These are phyloP conservation scores for Aschersonia sp. DNA, from an alignment of 2,329 filamentous ascomycete species.

Conservation along the genomic window DNA sequence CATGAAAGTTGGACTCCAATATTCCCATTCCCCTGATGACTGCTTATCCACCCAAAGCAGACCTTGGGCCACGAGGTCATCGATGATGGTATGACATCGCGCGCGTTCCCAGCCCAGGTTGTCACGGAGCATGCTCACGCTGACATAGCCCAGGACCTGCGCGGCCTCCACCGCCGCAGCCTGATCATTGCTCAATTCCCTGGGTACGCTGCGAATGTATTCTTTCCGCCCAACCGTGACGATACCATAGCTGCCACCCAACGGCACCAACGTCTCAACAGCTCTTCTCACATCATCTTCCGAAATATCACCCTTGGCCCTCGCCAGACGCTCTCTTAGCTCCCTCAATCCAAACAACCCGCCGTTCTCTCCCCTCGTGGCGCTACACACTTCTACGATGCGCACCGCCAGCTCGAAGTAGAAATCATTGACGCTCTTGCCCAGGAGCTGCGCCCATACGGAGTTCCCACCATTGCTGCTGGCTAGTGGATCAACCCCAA, in stretches of 20 bases:
- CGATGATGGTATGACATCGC: conserved; percentile 75
- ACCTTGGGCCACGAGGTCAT: conserved; percentile 77
- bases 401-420: conserved; percentile 96
- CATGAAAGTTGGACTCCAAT: conserved; percentile 80
- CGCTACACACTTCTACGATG: conserved; percentile 82
- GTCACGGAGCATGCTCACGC: conserved; percentile 71
- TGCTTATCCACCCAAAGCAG: conserved; percentile 92
- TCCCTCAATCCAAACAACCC: conserved; percentile 78
- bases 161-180: conserved; percentile 82
- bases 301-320: conserved; percentile 59
- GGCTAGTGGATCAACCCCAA: conserved; percentile 87
- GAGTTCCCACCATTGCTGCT: conserved; percentile 33
- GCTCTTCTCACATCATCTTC: conserved; percentile 90
- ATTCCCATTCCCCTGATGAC: conserved; percentile 65
- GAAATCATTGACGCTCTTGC: conserved; percentile 89
- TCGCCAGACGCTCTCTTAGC: conserved; percentile 60
- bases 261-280: conserved; percentile 71
- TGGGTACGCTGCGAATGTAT: conserved; percentile 85
- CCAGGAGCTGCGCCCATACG: conserved; percentile 87
- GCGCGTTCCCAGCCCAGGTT: conserved; percentile 80
- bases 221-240: conserved; percentile 70
- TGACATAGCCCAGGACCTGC: conserved; percentile 81
- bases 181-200: conserved; percentile 91
- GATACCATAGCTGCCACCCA: conserved; percentile 79
- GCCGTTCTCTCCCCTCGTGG: conserved; percentile 80